Conservation (phyloP, 306 rosid species). For the Dryas octopetala region DNA sequence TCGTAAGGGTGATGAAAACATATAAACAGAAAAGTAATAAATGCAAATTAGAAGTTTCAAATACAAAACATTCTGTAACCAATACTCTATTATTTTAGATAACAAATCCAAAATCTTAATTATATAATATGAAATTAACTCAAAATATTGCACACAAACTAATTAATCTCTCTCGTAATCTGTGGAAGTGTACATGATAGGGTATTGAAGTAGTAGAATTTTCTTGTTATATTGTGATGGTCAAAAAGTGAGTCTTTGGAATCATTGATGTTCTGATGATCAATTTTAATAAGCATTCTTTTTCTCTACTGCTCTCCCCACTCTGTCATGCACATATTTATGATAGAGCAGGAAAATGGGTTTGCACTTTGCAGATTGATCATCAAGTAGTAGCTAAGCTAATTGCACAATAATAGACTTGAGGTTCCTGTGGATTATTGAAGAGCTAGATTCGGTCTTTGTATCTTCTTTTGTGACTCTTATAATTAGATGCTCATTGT, state of each 20-base stretch:
- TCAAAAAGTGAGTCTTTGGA: constrained; percentile 69
- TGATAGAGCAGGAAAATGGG: constrained; percentile 21
- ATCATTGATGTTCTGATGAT: constrained; percentile 59
- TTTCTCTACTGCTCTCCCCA: constrained; percentile 59
- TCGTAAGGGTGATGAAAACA: too few relatives aligned
- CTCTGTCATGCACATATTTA: constrained; percentile 28
- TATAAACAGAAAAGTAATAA: too few relatives aligned
- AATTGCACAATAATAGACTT: constrained; percentile 10
- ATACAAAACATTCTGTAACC: too few relatives aligned
- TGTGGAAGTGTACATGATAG: constrained; percentile 56
- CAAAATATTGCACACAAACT: not conserved
- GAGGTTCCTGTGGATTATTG: not conserved
- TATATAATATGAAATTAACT: not conserved
- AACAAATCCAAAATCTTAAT: too few relatives aligned
- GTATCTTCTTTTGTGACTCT: constrained; percentile 4
- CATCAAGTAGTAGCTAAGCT: constrained; percentile 9
- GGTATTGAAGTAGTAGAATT: constrained; percentile 42
- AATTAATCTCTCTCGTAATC: not conserved
- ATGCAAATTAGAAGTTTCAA: too few relatives aligned
- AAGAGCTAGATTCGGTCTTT: constrained; percentile 40
- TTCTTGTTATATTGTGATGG: constrained; percentile 46
- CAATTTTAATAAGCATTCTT: constrained; percentile 44
- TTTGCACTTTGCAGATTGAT: constrained; percentile 9
- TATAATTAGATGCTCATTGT: constrained; percentile 26
- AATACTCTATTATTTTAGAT: too few relatives aligned